phyloP scores from a whole-genome alignment of 1,284 basidiomycete genomes.

The Schizopora paradoxa region DNA sequence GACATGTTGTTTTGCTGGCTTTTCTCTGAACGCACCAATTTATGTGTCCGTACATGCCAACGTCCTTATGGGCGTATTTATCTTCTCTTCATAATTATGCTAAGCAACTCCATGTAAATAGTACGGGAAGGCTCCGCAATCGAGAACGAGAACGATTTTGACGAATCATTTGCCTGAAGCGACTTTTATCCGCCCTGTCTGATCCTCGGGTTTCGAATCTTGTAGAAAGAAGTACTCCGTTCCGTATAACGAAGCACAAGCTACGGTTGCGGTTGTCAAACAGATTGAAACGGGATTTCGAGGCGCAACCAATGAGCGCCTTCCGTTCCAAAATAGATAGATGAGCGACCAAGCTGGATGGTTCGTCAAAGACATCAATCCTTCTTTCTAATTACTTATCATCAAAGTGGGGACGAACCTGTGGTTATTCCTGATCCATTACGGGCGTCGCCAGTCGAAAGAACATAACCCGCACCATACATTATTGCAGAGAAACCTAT shows the following conservation, averaged over 20 bases:
- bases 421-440: conserved; percentile 44
- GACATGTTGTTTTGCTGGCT: background rate
- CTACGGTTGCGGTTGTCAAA: conserved; percentile 31
- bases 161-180: background rate
- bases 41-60: conserved; percentile 3
- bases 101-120: background rate
- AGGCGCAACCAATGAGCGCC: conserved; percentile 30
- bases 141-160: background rate
- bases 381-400: background rate
- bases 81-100: background rate
- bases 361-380: background rate
- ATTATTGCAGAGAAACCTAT: conserved; percentile 42
- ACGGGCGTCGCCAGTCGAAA: conserved; percentile 34
- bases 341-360: conserved; percentile 41
- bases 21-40: background rate
- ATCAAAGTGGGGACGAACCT: conserved; percentile 24
- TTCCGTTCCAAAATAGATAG: conserved; percentile 38
- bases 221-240: conserved; percentile 34
- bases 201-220: background rate
- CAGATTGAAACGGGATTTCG: conserved; percentile 31
- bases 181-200: background rate
- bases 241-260: conserved; percentile 37
- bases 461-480: conserved; percentile 39
- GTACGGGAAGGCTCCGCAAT: too few relatives aligned
- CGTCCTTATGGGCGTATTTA: background rate